These are phyloP conservation scores for Penicillium sp. DNA, from an alignment of 2,329 filamentous ascomycete genomes.

Conservation along the genomic window DNA sequence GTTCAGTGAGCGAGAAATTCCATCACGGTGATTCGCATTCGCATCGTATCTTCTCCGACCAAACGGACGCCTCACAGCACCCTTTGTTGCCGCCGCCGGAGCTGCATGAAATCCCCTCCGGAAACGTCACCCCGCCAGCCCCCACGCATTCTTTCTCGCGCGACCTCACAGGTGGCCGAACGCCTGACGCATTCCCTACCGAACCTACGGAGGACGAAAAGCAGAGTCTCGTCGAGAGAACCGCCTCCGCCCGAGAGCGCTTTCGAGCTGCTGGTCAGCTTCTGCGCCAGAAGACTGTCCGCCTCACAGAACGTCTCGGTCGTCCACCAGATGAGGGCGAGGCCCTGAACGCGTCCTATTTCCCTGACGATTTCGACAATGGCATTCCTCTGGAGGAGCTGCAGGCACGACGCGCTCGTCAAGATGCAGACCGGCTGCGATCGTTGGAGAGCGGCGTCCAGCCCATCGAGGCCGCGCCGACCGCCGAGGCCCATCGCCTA, in stretches of 20 bases:
- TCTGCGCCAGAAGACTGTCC: conserved; percentile 34
- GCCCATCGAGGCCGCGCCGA: conserved; percentile 26
- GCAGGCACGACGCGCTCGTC: conserved; percentile 25
- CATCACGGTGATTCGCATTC: conserved; percentile 1
- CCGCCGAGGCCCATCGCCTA: conserved; percentile 43
- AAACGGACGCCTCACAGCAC: conserved; percentile 11
- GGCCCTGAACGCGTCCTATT: conserved; percentile 31
- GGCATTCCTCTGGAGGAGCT: conserved; percentile 27
- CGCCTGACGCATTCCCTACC: neutral
- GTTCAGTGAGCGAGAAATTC: conserved; percentile 14
- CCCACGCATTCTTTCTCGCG: conserved; percentile 22
- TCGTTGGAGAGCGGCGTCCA: conserved; percentile 25
- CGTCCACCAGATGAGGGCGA: conserved; percentile 38
- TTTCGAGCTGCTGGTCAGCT: conserved; percentile 34
- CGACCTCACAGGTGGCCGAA: conserved; percentile 14
- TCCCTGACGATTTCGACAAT: conserved; percentile 36
- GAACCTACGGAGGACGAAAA: conserved; percentile 18
- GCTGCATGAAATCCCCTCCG: conserved; percentile 18
- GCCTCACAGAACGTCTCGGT: conserved; percentile 35
- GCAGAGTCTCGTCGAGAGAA: conserved; percentile 15
- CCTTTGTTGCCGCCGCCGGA: conserved; percentile 22
- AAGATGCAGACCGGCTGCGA: conserved; percentile 19
- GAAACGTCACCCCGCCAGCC: conserved; percentile 29
- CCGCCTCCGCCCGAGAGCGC: conserved; percentile 27
- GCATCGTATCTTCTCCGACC: conserved; percentile 12